Evolutionary conservation across 2,329 filamentous ascomycete species (phyloP).

Genomic region (Trichophyton simii): DNA sequence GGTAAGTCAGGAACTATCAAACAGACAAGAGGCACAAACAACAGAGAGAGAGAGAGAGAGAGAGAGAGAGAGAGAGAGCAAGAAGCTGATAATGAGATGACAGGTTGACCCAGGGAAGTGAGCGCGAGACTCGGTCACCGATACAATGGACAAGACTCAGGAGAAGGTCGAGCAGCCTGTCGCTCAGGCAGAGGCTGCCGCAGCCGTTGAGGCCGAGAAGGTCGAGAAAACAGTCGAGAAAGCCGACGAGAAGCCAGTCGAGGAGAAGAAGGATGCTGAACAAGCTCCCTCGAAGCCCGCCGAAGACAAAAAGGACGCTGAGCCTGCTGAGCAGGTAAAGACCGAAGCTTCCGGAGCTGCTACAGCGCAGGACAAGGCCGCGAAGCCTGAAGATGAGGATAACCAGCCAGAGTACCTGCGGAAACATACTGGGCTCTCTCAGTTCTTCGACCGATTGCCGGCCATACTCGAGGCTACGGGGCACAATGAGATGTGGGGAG

Average conservation of each 20-base stretch:
- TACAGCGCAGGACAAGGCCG: background rate
- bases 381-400: slow-evolving; percentile 13
- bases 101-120: background rate
- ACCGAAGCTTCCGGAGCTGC: slow-evolving; percentile 5
- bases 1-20: too few relatives aligned
- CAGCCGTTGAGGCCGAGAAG: slow-evolving; percentile 7
- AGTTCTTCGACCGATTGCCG: slow-evolving; percentile 48
- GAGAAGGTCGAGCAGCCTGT: slow-evolving; percentile 5
- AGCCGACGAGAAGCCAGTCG: slow-evolving; percentile 6
- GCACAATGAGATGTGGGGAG: slow-evolving; percentile 77
- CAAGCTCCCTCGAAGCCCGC: slow-evolving; percentile 10
- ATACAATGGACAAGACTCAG: slow-evolving; percentile 1
- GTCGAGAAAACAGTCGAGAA: slow-evolving; percentile 2
- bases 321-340: slow-evolving; percentile 9
- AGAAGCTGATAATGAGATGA: background rate
- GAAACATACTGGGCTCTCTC: slow-evolving; percentile 35
- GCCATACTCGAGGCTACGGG: slow-evolving; percentile 45
- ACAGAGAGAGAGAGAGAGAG: background rate
- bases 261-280: slow-evolving; percentile 9
- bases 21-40: background rate
- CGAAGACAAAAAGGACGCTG: slow-evolving; percentile 10
- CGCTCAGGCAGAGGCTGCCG: slow-evolving; percentile 12
- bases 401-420: slow-evolving; percentile 25
- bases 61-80: background rate
- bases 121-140: background rate